Evolutionary conservation across 78 protist genomes (phyloP).

Genomic region (Dictyostelium discoideum): DNA sequence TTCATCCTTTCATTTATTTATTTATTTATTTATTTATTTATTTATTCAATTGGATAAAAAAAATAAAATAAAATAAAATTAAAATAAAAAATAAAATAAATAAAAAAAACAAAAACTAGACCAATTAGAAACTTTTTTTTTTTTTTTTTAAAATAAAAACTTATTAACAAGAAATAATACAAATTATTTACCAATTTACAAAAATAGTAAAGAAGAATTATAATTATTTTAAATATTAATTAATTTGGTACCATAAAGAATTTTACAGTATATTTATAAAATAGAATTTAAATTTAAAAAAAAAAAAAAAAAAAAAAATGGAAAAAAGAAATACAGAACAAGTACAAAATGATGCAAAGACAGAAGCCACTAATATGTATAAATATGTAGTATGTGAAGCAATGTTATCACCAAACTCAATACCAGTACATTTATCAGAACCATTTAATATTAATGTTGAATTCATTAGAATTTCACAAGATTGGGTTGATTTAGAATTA

Average conservation of each 20-base stretch:
- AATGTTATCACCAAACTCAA: not conserved
- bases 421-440: slow-evolving; percentile 74
- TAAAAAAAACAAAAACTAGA: too few relatives aligned
- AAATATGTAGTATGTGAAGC: slow-evolving; percentile 35
- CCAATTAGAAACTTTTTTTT: too few relatives aligned
- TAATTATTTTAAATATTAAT: too few relatives aligned
- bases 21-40: too few relatives aligned
- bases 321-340: not conserved
- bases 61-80: too few relatives aligned
- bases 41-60: not conserved
- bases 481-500: slow-evolving; percentile 47
- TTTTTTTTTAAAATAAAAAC: too few relatives aligned
- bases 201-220: not conserved
- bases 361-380: slow-evolving; percentile 37
- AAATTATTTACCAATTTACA: not conserved
- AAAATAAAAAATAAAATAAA: too few relatives aligned
- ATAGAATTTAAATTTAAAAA: too few relatives aligned
- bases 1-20: too few relatives aligned
- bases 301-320: not conserved
- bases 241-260: too few relatives aligned
- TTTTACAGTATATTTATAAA: too few relatives aligned
- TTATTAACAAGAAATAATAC: too few relatives aligned
- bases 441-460: slow-evolving; percentile 74
- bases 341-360: slow-evolving; percentile 19
- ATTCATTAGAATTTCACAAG: slow-evolving; percentile 24